A percentile compares a stretch with the other conserved stretches of the same genome.
These are phyloP conservation scores for Lasiodiplodia sp. DNA, from an alignment of 2,329 filamentous ascomycete genomes.

Conservation along the genomic window DNA sequence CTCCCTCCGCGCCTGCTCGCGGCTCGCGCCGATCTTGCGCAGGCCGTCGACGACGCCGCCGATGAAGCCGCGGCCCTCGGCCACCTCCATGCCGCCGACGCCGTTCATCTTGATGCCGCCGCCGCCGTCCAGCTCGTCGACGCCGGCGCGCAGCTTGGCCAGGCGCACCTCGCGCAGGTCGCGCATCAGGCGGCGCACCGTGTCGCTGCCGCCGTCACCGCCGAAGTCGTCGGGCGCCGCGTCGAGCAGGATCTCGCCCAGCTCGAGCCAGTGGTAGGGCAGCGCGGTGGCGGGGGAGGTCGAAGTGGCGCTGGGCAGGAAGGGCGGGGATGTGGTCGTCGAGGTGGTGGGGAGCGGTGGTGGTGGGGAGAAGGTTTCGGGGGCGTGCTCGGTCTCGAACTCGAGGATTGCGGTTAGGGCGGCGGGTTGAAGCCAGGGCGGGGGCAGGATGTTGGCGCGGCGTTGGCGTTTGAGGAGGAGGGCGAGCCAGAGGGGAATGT, in stretches of 20 bases:
- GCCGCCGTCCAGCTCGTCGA: slow-evolving; percentile 73
- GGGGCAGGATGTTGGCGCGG: slow-evolving; percentile 89
- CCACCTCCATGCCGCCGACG: slow-evolving; percentile 91
- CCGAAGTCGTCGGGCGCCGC: slow-evolving; percentile 84
- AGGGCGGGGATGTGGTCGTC: slow-evolving; percentile 66
- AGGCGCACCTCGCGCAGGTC: slow-evolving; percentile 88
- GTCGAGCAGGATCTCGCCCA: slow-evolving; percentile 85
- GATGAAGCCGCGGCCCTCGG: slow-evolving; percentile 85
- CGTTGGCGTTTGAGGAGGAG: slow-evolving; percentile 93
- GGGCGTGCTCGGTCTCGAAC: slow-evolving; percentile 76
- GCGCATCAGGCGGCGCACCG: slow-evolving; percentile 76
- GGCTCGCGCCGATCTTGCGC: slow-evolving; percentile 78
- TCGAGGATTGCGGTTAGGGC: slow-evolving; percentile 80
- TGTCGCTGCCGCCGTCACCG: slow-evolving; percentile 64
- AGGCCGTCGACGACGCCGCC: slow-evolving; percentile 86
- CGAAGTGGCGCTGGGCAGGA: slow-evolving; percentile 77
- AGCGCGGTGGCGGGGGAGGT: slow-evolving; percentile 72
- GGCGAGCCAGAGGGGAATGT: slow-evolving; percentile 91
- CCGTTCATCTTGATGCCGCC: slow-evolving; percentile 78
- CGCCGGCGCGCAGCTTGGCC: slow-evolving; percentile 83
- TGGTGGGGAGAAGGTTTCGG: slow-evolving; percentile 77
- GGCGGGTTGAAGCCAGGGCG: slow-evolving; percentile 82
- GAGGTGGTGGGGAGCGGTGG: slow-evolving; percentile 67
- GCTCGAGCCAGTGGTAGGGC: slow-evolving; percentile 95
- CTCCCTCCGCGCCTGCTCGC: slow-evolving; percentile 78